Evolutionary conservation across 2,329 filamentous ascomycete genomes (phyloP), one percentile per base, ranked within the genome.

Genomic region (Massarina eburnea): DNA sequence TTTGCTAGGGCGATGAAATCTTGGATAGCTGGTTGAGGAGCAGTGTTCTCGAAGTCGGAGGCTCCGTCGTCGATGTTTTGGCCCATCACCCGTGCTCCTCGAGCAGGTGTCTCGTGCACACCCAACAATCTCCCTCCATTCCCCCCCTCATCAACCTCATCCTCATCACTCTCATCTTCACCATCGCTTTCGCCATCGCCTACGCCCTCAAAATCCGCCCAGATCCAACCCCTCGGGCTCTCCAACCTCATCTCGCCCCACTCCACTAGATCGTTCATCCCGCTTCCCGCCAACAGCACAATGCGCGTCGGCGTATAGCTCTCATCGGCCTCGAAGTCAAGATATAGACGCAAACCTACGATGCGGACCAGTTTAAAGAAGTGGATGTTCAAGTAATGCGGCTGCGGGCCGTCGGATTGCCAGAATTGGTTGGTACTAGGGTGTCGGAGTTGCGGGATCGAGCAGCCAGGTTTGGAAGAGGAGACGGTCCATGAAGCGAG

Each of bases 271-370:
- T 95, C 91, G 69, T 97, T 94, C 54, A 91, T 87, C 35, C 91
- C 90, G 52, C 90, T 96, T 10, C 94, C 94, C 0, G 91, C 92
- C 29, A 87, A 83, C 65, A 97, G 91, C 37, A 88, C 77, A 61
- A 99, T 95, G 60, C 91, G 89, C 1, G 91, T 97, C 0, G 94
- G 94, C 3, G 94, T 99, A 70, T 99, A 99, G 34, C 88, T 94
- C 72, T 99, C 94, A 70, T 99, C 94, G 43, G 89, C 83, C 51
- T 86, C 85, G 70, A 95, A 96, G 73, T 99, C 91, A 35, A 99
- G 84, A 57, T 87, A 91, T 59, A 94, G 83, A n/a, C 88, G 80
- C 41, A 94, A 84, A 21, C 84, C 83, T 4, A 85, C 83, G 51
- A 94, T 90, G 48, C 84, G 85, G 34, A 91, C 89, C 7, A 88